A percentile compares a stretch with the other conserved stretches of the same genome.
Conservation (phyloP, 2,329 filamentous ascomycete genomes). For the Colletotrichum kahawae region DNA sequence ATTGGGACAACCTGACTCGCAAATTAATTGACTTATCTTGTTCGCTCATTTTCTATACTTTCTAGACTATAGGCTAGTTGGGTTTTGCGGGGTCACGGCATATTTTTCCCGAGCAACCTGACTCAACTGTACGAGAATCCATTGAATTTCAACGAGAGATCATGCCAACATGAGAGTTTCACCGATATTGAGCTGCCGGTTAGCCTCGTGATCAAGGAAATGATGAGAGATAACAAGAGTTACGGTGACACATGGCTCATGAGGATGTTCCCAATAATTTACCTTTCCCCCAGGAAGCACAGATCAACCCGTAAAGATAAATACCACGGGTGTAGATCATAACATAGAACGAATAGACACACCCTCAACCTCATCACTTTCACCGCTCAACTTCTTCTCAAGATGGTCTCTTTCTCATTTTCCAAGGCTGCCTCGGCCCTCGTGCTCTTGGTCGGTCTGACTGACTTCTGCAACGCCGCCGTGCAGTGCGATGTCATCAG, state of each 20-base stretch:
- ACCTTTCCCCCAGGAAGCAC: not conserved
- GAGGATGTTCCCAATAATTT: not conserved
- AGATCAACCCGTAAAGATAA: not conserved
- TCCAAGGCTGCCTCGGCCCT: not conserved
- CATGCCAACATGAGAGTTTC: not conserved
- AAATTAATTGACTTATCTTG: not conserved
- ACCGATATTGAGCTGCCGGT: not conserved
- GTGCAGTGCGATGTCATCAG: not conserved
- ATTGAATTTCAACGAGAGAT: not conserved
- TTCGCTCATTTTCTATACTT: not conserved
- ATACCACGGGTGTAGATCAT: not conserved
- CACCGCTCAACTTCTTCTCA: not conserved
- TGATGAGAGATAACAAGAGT: not conserved
- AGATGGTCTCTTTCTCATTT: not conserved
- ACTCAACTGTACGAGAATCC: not conserved
- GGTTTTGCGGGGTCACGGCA: not conserved
- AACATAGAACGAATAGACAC: not conserved
- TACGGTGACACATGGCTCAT: not conserved
- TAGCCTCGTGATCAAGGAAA: not conserved
- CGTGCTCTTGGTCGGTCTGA: not conserved
- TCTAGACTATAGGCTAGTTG: not conserved
- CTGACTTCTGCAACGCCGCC: not conserved
- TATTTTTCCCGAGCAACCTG: not conserved
- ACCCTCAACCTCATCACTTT: not conserved
- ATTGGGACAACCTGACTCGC: not conserved